Evolutionary conservation across 116 monocot genomes (phyloP).

Genomic region (Thalassia testudinum): DNA sequence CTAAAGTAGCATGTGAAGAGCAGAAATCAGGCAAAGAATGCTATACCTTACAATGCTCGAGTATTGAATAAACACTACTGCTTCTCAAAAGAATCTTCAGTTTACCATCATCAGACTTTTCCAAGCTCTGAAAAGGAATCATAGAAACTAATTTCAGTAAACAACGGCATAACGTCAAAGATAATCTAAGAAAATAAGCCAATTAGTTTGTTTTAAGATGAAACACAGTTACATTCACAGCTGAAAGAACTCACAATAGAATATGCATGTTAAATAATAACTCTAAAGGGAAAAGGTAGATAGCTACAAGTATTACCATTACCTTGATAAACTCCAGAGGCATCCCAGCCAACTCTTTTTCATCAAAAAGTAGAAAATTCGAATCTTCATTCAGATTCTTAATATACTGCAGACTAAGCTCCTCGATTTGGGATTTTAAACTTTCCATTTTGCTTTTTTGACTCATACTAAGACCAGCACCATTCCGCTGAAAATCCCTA

Average conservation of each 20-base stretch:
- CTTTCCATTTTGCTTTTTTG: constrained; percentile 73
- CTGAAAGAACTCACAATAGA: neutral
- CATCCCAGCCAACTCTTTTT: constrained; percentile 68
- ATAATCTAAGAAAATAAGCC: no score
- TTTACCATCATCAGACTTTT: constrained; percentile 46
- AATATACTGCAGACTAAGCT: constrained; percentile 56
- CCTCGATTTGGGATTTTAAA: constrained; percentile 57
- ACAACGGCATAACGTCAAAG: no score
- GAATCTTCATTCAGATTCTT: constrained; percentile 49
- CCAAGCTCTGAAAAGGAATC: constrained; percentile 37
- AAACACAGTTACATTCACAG: no score
- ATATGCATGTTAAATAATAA: neutral
- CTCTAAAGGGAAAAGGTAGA: neutral
- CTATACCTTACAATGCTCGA: constrained; percentile 89
- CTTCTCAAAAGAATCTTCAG: constrained; percentile 57
- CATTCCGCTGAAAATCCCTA: constrained; percentile 87
- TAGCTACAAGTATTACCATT: neutral
- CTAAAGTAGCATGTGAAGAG: no score
- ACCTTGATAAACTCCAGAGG: constrained; percentile 82
- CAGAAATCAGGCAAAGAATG: no score
- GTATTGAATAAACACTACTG: constrained; percentile 71
- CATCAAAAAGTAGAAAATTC: constrained; percentile 49
- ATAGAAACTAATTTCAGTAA: neutral
- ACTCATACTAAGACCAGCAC: constrained; percentile 47
- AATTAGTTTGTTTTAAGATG: no score